Base-by-base conservation (phyloP, 2,329 filamentous ascomycete species). In the Monilinia aucupariae region DNA sequence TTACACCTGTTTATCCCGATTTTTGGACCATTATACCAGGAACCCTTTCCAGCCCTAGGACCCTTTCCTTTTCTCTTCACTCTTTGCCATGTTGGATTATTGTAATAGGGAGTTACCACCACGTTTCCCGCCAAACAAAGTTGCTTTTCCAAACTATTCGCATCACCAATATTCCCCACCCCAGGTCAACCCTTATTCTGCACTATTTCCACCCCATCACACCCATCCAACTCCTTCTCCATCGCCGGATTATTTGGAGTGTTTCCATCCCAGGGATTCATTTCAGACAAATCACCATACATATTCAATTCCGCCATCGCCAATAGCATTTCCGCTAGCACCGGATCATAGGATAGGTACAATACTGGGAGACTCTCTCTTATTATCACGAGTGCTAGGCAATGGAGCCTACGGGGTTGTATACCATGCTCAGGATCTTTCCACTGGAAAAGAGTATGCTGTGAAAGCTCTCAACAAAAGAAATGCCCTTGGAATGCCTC, bases 401-500 rank as follows among this genome's bases (percentile, higher is more conserved):
- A 90, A 93, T 58, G 94, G 94, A 70, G 94, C 94, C 64, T 99
- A 99, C 77, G 94, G 94, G 68, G 92, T 97, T 49, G 94, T 99
- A 32, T 97, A 97, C 79, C 86, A 87, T 90, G 77, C 92, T 94
- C 78, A 85, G 93, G 74, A 87, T 88, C 75, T 93, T 87, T 69
- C 85, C 58, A 71, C 71, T 30, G 59, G 89, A 74, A 83, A 86
- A 64, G 87, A 85, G 68, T 99, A 96, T 81, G 94, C 94, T 68
- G 93, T 99, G 74, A 99, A 99, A 82, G 93, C 92, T 66, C 83
- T 99, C 74, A 94, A 91, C 86, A 97, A 96, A 78, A 83, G 88
- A 77, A 94, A 93, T 76, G 73, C 82, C 68, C 83, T 87, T 74
- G 85, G 85, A 68, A 80, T 82, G 15, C 83, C 83, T 43, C 81